phyloP scores from a whole-genome alignment of 768 basidiomycete species.

The Lentinula lateritia region DNA sequence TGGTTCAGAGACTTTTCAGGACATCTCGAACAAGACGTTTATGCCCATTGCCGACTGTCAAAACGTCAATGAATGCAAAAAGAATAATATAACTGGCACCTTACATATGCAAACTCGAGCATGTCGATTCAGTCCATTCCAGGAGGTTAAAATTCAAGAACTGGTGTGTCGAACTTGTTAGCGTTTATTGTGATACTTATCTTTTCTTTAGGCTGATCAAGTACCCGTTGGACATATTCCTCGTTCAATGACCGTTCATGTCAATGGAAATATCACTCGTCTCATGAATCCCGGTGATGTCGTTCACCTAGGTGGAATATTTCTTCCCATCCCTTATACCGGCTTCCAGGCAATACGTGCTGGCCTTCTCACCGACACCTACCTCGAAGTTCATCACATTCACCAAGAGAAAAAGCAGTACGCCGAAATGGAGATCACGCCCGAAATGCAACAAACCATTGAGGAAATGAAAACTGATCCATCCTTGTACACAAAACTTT shows the following conservation, averaged over 20 bases:
- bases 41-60: slow-evolving; percentile 85
- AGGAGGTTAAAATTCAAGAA: slow-evolving; percentile 98
- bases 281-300: slow-evolving; percentile 94
- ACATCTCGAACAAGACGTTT: slow-evolving; percentile 89
- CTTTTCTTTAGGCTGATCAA: slow-evolving; percentile 76
- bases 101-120: slow-evolving; percentile 98
- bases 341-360: slow-evolving; percentile 97
- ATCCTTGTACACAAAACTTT: slow-evolving; percentile 80
- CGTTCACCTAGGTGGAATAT: slow-evolving; percentile 92
- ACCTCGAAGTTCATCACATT: slow-evolving; percentile 87
- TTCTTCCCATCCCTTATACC: slow-evolving; percentile 95
- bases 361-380: slow-evolving; percentile 94
- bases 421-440: slow-evolving; percentile 87
- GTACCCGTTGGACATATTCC: slow-evolving; percentile 99
- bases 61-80: slow-evolving; percentile 79
- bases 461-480: slow-evolving; percentile 66
- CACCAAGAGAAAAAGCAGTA: slow-evolving; percentile 98
- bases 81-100: slow-evolving; percentile 82
- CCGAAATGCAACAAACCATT: slow-evolving; percentile 70
- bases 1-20: slow-evolving; percentile 97
- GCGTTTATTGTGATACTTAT: background rate
- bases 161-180: slow-evolving; percentile 53
- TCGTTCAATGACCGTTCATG: slow-evolving; percentile 95
- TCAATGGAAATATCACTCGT: slow-evolving; percentile 86
- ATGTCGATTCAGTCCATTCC: slow-evolving; percentile 95